Evolutionary conservation across 2,329 filamentous ascomycete species (phyloP), one percentile per base, ranked within the genome.

Genomic region (Fusarium sp.): DNA sequence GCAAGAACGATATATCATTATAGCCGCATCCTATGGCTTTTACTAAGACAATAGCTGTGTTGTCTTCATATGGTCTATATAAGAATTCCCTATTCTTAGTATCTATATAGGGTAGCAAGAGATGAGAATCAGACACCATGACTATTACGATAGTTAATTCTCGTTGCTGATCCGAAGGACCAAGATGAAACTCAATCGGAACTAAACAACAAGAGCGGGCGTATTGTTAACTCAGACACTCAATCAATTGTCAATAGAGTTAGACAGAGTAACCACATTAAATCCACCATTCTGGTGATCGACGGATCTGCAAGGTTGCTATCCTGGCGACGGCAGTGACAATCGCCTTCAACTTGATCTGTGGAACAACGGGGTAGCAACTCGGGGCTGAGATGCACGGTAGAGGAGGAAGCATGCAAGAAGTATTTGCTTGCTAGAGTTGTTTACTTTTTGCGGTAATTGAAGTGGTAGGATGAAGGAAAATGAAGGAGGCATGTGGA

Each of bases 401-500:
- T 29, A 29, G 53, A 57, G 29, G 43, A 51, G 54, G 38, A 13
- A 10, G 15, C 19, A 10, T 46, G 32, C 36, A 21, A 14, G 25
- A 37, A 42, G 32, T 31, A 32, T 38, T 44, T 25, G 17, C 29
- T 53, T 53, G 25, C 19, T 29, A 31, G 23, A 43, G 33, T 21
- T 41, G 25, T 19, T 36, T 36, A 23, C 41, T 36, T 39, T 45
- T 36, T 43, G 43, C 37, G 17, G 38, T 41, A 37, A 56, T 43
- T 35, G 33, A 45, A 41, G 39, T 51, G 49, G 49, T 55, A 47
- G 53, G 49, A 62, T 32, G 29, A 51, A 39, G 53, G 54, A 51
- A 46, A 60, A 47, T 63, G 55, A 52, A 61, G 63, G 56, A 50
- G 51, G 48, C 33, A 49, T 50, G 49, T 60, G 54, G 56, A 48